Base-by-base conservation (phyloP, 305 asterid species). In the Rubia occidens region DNA sequence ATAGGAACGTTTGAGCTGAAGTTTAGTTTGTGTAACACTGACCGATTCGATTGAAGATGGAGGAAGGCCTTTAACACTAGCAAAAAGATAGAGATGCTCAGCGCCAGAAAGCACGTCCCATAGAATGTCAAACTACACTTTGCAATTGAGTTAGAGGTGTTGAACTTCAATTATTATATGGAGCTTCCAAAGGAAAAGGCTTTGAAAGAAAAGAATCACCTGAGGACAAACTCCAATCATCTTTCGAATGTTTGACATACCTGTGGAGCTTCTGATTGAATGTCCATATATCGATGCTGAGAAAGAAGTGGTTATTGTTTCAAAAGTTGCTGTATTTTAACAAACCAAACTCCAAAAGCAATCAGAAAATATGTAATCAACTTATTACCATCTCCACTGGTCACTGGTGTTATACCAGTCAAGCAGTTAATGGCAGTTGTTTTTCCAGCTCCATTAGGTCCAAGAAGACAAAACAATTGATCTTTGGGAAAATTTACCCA, bases 401-500 rank as follows among this genome's bases (percentile, higher is more conserved):
- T 89, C 71, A 87, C 95, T 10, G 97, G 96, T 40, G 92, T 88
- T 77, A 88, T 84, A 77, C 98, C 98, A 56, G 96, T 92, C 86
- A 92, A 82, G 76, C 98, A 92, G 75, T 82, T 88, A 45, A 92
- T 89, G 15, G 87, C 79, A 64, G 97, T 92, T 66, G 98, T 88
- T 84, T 89, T 92, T 44, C 98, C 98, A 68, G 98, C 96, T 72
- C 97, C 98, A 79, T 92, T 92, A 37, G 96, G 97, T 77, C 98
- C 98, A 71, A 92, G 91, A 76, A 92, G 92, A 81, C 98, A 92
- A 80, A 92, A 88, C 21, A 92, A 77, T 82, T 89, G 95, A 84
- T 91, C 95, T 82, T 84, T 89, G 67, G 91, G 83, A 63, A 91
- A 79, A 79, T 85, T 89, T 76, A 91, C 68, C 98, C 98, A 91